Conservation (phyloP, 2,329 filamentous ascomycete genomes). For the Nakataea oryzae region DNA sequence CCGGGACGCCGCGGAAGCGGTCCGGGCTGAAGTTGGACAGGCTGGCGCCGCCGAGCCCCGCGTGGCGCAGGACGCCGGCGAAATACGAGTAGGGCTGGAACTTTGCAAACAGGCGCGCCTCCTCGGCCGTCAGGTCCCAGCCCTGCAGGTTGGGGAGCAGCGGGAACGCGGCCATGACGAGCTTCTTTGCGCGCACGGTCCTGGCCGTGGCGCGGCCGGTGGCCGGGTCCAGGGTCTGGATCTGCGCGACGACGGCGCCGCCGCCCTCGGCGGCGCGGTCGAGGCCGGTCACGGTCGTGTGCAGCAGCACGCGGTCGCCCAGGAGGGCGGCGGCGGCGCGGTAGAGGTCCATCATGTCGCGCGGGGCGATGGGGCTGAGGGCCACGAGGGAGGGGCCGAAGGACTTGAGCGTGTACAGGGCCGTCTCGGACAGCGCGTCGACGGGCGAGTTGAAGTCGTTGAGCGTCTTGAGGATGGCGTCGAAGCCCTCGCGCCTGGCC, state of each 20-base stretch:
- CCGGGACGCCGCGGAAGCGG: background rate
- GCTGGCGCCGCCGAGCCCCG: background rate
- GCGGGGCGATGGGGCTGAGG: constrained; percentile 1
- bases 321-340: constrained; percentile 3
- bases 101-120: constrained; percentile 1
- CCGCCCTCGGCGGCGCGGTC: background rate
- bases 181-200: background rate
- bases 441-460: constrained; percentile 1
- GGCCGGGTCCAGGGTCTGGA: background rate
- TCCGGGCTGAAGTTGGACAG: background rate
- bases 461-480: constrained; percentile 6
- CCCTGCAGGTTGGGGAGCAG: background rate
- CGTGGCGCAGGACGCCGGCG: constrained; percentile 4
- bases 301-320: constrained; percentile 3
- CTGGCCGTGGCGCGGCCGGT: background rate
- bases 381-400: constrained; percentile 1
- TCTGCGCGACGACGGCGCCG: background rate
- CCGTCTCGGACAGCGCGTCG: constrained; percentile 2
- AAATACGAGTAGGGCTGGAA: constrained; percentile 4
- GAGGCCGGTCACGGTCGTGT: background rate
- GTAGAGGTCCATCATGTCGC: constrained; percentile 4
- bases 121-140: constrained; percentile 1
- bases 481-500: background rate
- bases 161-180: background rate
- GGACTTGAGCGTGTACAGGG: constrained; percentile 6